Base-by-base conservation (phyloP, 208 protist genomes). In the Borovskyia barvae region DNA sequence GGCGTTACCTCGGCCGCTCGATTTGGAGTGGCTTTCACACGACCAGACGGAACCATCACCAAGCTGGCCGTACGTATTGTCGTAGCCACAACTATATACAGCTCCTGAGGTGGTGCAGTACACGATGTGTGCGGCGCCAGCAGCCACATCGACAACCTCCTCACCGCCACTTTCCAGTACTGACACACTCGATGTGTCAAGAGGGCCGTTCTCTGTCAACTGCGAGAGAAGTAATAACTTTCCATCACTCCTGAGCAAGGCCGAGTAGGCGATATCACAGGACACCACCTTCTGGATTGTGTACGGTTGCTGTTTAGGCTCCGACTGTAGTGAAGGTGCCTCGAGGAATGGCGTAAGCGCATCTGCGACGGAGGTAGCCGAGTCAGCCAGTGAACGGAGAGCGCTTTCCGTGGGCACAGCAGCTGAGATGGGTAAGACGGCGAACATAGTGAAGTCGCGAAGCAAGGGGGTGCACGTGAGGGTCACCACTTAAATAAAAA, bases 51-150 rank as follows among this genome's bases (percentile, higher is more conserved):
- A 80, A 26, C 82, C 88, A 59, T 92, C 83, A 17, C 88, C 88
- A 24, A 94, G 75, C 72, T 94, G 88, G 9, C 88, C 88, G 61
- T 89, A 79, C 15, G 52, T 70, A 52, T 94, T 94, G 54, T 77
- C 67, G 57, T 77, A 92, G 45, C 88, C 84, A 47, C 82, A 88
- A 17, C 54, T 87, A 75, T 80, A 91, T 6, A 90, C 80, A 2
- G 71, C 68, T 36, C 88, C 88, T 9, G 76, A 77, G 3, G 62
- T 59, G 8, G 82, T 94, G 66, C 84, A 92, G 62, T 85, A 92
- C 19, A 88, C 88, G 66, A 94, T 79, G 66, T 94, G 88, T 8
- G 63, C 43, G 25, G 73, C 75, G 14, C 88, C 88, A 3, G 88
- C 80, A 28, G 77, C 83, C 2, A 94, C 82, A 66, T 94, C 88